phyloP scores from a whole-genome alignment of 345 rosid genomes.

The Pistacia atlantica region DNA sequence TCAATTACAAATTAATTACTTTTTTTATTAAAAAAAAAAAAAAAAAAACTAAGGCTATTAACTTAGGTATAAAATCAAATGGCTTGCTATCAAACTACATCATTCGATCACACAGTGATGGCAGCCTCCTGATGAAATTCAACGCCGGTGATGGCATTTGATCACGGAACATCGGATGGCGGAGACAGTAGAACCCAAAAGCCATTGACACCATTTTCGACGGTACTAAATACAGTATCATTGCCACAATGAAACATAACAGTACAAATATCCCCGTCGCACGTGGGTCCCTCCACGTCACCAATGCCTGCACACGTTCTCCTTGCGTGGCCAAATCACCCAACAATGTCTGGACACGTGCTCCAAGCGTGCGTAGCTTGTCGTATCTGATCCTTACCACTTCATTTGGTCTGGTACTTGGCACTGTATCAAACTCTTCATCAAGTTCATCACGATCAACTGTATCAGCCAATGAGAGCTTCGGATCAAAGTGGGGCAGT shows the following conservation, averaged over 20 bases:
- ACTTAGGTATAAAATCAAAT: not conserved
- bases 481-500: slow-evolving; percentile 71
- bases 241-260: slow-evolving; percentile 71
- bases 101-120: slow-evolving; percentile 76
- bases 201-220: slow-evolving; percentile 90
- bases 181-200: slow-evolving; percentile 76
- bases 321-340: slow-evolving; percentile 82
- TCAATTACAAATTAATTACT: not conserved
- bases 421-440: slow-evolving; percentile 75
- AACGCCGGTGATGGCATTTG: slow-evolving; percentile 67
- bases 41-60: not conserved
- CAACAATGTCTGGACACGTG: slow-evolving; percentile 58
- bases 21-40: not conserved
- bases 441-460: slow-evolving; percentile 64
- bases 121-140: slow-evolving; percentile 80
- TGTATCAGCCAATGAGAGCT: slow-evolving; percentile 59
- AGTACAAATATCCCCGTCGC: slow-evolving; percentile 81
- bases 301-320: slow-evolving; percentile 73
- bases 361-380: slow-evolving; percentile 55
- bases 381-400: slow-evolving; percentile 52
- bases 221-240: slow-evolving; percentile 67
- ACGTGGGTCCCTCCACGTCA: slow-evolving; percentile 85
- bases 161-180: slow-evolving; percentile 84
- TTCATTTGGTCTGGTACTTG: slow-evolving; percentile 56
- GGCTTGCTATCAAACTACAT: slow-evolving; percentile 40